phyloP scores from a whole-genome alignment of 2,329 filamentous ascomycete genomes.

The Coniella lustricola region DNA sequence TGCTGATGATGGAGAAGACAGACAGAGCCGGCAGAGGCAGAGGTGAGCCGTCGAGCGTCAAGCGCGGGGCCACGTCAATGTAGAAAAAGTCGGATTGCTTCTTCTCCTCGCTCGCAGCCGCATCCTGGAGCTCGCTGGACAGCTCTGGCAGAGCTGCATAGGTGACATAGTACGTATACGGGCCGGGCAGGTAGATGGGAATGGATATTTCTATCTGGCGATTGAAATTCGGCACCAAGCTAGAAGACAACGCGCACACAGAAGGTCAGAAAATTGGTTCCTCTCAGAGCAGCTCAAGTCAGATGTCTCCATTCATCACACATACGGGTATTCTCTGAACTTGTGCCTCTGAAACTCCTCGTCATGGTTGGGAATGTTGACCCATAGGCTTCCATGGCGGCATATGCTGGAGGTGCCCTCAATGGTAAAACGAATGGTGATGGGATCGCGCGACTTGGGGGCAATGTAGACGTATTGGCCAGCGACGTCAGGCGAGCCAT shows the following conservation, averaged over 20 bases:
- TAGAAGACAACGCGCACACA: slow-evolving; percentile 28
- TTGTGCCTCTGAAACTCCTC: slow-evolving; percentile 67
- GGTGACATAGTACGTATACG: slow-evolving; percentile 91
- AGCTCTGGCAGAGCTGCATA: slow-evolving; percentile 82
- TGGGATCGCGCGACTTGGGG: slow-evolving; percentile 63
- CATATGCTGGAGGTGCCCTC: slow-evolving; percentile 95
- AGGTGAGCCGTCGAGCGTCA: slow-evolving; percentile 65
- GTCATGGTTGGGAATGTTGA: slow-evolving; percentile 81
- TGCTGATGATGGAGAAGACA: slow-evolving; percentile 90
- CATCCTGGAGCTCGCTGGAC: slow-evolving; percentile 45
- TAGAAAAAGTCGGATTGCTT: slow-evolving; percentile 76
- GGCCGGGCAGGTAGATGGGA: slow-evolving; percentile 73
- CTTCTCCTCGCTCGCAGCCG: slow-evolving; percentile 42
- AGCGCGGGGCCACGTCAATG: slow-evolving; percentile 81
- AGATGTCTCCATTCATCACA: too few species aligned
- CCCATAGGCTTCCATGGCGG: slow-evolving; percentile 88
- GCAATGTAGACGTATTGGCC: slow-evolving; percentile 90
- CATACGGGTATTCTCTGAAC: slow-evolving; percentile 87
- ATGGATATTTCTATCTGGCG: slow-evolving; percentile 84
- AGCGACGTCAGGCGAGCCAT: slow-evolving; percentile 82
- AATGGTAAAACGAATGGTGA: slow-evolving; percentile 81
- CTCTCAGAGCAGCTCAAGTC: too few species aligned
- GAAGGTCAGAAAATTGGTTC: too few species aligned
- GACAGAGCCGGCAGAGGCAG: slow-evolving; percentile 83
- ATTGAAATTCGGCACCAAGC: slow-evolving; percentile 88